Base-by-base conservation (phyloP, 768 basidiomycete species). In the Hortiboletus flavorubellus region DNA sequence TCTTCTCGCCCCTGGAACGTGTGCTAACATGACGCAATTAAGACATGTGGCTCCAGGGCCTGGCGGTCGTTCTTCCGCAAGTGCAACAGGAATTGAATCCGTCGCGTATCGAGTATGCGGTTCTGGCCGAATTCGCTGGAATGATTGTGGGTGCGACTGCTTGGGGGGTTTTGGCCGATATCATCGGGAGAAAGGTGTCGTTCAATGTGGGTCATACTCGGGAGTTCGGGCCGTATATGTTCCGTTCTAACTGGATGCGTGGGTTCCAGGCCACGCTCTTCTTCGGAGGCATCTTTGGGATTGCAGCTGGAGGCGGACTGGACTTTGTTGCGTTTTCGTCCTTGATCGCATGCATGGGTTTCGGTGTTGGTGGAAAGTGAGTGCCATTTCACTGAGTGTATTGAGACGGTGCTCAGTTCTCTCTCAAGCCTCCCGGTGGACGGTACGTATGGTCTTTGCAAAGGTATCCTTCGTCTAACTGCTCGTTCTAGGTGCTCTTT, bases 291-390 rank as follows among this genome's bases (percentile, higher is more conserved):
- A 61, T 81, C 3, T 83, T 84, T 61, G 82, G 81, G 8, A 74
- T 79, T 47, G 74, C 80, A 4, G 73, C 79, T 8, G 80, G 77
- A 37, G 78, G 72, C 15, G 73, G 77, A 15, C 66, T 74, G 4
- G 77, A 75, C 58, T 81, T 81, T 56, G 70, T 74, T 34, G 62
- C 76, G 1, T 78, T 81, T 59, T 77, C 74, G 26, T 72, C 78
- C 21, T 64, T 81, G 49, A 67, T 73, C 16, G 78, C 77, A 11
- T 79, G 76, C 57, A 63, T 78, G 58, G 79, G 78, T 26, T 78
- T 81, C 50, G 80, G 80, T 29, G 63, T 80, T 10, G 79, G 80
- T 49, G 80, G 82, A 64, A 78, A 82, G 77, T 75, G 63, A 54
- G 81, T 65, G 45, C 62, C 59, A 54, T 38, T 34, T 46, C 18